These are phyloP conservation scores for Chytridium lagenaria DNA, from an alignment of 371 early-diverging fungal species.

Conservation along the genomic window DNA sequence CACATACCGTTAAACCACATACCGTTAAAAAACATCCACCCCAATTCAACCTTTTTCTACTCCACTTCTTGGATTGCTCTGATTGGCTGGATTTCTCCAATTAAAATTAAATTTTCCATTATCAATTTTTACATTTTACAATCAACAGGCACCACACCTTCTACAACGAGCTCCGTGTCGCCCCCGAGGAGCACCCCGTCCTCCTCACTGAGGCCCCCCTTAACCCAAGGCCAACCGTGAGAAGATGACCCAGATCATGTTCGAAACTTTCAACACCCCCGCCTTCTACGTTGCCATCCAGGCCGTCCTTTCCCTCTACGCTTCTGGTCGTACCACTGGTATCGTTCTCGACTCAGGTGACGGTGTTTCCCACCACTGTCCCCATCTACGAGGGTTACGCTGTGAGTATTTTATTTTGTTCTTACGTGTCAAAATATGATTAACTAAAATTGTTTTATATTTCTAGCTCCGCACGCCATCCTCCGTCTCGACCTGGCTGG, in stretches of 20 bases:
- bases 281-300: slow-evolving; percentile 67
- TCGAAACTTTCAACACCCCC: slow-evolving; percentile 98
- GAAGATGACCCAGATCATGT: slow-evolving; percentile 90
- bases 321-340: slow-evolving; percentile 67
- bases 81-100: background rate
- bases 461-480: slow-evolving; percentile 62
- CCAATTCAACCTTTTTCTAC: background rate
- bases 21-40: too few relatives aligned
- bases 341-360: slow-evolving; percentile 72
- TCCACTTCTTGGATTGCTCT: background rate
- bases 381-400: slow-evolving; percentile 74
- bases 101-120: background rate
- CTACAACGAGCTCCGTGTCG: slow-evolving; percentile 85
- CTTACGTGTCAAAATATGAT: background rate
- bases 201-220: slow-evolving; percentile 98
- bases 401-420: background rate
- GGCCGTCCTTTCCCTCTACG: slow-evolving; percentile 69
- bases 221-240: slow-evolving; percentile 99
- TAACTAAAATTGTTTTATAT: background rate
- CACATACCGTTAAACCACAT: too few relatives aligned
- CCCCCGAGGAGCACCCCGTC: slow-evolving; percentile 97
- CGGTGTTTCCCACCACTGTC: slow-evolving; percentile 68
- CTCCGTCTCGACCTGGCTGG: slow-evolving; percentile 66
- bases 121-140: background rate
- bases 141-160: slow-evolving; percentile 88